phyloP scores from a whole-genome alignment of 805 yeast species.

The Myxozyma udenii region DNA sequence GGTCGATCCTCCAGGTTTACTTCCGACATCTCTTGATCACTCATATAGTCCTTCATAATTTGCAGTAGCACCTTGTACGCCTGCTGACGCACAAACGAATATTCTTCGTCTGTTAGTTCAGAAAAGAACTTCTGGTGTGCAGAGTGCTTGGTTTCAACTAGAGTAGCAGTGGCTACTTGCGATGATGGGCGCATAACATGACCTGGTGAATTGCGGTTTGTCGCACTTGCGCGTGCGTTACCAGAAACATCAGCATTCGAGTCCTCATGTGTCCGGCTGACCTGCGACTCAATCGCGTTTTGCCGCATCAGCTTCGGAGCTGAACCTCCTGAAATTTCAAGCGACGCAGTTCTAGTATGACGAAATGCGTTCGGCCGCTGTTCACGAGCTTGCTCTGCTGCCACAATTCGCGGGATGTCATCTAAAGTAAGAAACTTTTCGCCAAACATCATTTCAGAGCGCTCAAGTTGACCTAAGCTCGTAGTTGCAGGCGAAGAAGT shows the following conservation, averaged over 20 bases:
- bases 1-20: constrained; percentile 1
- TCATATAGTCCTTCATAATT: constrained; percentile 37
- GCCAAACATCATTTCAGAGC: constrained; percentile 25
- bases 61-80: constrained; percentile 48
- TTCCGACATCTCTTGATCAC: constrained; percentile 44
- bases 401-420: constrained; percentile 95
- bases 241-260: background rate
- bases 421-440: constrained; percentile 87
- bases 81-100: constrained; percentile 56
- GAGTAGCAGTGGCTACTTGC: background rate
- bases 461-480: too few species aligned
- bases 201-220: too few species aligned
- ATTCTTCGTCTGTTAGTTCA: constrained; percentile 52
- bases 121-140: constrained; percentile 32
- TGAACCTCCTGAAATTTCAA: constrained; percentile 12
- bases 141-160: background rate
- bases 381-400: constrained; percentile 93
- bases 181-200: too few species aligned
- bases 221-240: background rate
- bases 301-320: constrained; percentile 18
- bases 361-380: constrained; percentile 89
- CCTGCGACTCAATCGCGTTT: constrained; percentile 1
- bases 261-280: background rate
- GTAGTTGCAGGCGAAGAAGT: constrained; percentile 1
- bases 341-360: constrained; percentile 40